phyloP scores from a whole-genome alignment of 129 eudicot genomes.

The Flaveria bidentis region DNA sequence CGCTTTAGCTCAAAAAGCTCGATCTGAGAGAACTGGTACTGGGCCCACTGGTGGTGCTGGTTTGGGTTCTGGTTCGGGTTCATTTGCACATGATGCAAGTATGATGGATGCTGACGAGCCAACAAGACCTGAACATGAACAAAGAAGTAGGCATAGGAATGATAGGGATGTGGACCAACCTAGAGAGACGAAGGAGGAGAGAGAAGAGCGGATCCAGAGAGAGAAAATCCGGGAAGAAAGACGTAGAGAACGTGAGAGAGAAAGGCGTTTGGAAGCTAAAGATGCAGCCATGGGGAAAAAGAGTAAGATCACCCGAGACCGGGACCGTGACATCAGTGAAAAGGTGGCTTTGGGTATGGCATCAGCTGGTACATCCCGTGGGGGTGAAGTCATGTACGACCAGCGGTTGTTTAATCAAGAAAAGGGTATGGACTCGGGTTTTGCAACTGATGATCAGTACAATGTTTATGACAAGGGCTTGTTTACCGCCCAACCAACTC shows the following conservation, averaged over 20 bases:
- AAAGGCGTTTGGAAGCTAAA: slow-evolving; percentile 76
- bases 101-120: slow-evolving; percentile 45
- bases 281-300: slow-evolving; percentile 87
- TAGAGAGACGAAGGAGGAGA: slow-evolving; percentile 67
- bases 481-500: slow-evolving; percentile 66
- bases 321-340: slow-evolving; percentile 86
- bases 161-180: slow-evolving; percentile 3
- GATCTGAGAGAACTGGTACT: slow-evolving; percentile 72
- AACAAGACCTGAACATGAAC: slow-evolving; percentile 2
- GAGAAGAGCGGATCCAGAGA: slow-evolving; percentile 58
- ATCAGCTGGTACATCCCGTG: slow-evolving; percentile 47
- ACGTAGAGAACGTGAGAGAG: slow-evolving; percentile 75
- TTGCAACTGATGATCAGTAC: slow-evolving; percentile 71
- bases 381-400: slow-evolving; percentile 83
- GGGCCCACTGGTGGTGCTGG: slow-evolving; percentile 40
- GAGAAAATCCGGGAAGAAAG: slow-evolving; percentile 84
- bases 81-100: slow-evolving; percentile 37
- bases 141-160: background rate
- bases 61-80: slow-evolving; percentile 14
- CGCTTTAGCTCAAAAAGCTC: slow-evolving; percentile 76
- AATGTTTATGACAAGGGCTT: slow-evolving; percentile 72
- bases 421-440: slow-evolving; percentile 89
- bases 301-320: slow-evolving; percentile 73
- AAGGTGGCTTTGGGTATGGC: slow-evolving; percentile 95
- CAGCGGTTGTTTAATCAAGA: slow-evolving; percentile 83